A percentile compares a stretch with the other conserved stretches of the same genome.
phyloP scores from a whole-genome alignment of 192 early-diverging fungal species.

The Backusella mclennaniae region DNA sequence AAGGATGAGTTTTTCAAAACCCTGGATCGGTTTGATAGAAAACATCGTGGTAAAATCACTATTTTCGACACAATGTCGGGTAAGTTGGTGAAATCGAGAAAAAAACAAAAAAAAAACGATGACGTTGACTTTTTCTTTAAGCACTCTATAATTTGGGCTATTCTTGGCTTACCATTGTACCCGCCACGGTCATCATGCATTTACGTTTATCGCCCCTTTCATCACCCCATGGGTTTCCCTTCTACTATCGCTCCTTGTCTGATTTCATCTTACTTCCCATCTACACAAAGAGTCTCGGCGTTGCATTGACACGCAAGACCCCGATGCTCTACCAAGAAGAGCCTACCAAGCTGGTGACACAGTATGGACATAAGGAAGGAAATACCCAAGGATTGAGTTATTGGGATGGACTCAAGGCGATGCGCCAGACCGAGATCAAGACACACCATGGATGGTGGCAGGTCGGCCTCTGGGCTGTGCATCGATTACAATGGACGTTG shows the following conservation, averaged over 20 bases:
- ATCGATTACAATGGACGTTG: slow-evolving; percentile 29
- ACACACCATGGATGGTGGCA: slow-evolving; percentile 25
- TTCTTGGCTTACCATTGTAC: slow-evolving; percentile 25
- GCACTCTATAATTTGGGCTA: slow-evolving; percentile 34
- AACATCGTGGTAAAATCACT: slow-evolving; percentile 23
- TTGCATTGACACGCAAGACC: slow-evolving; percentile 11
- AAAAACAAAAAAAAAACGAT: neutral
- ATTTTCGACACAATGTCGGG: slow-evolving; percentile 31
- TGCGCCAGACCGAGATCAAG: slow-evolving; percentile 9
- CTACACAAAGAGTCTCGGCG: slow-evolving; percentile 25
- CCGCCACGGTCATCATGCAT: slow-evolving; percentile 28
- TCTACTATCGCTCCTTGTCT: slow-evolving; percentile 31
- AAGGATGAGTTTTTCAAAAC: neutral
- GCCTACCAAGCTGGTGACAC: neutral
- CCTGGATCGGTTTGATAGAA: slow-evolving; percentile 25
- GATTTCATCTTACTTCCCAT: slow-evolving; percentile 37
- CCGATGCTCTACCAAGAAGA: slow-evolving; percentile 20
- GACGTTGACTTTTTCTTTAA: neutral
- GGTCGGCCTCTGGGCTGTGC: slow-evolving; percentile 10
- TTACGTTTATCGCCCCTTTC: slow-evolving; percentile 30
- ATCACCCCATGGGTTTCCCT: slow-evolving; percentile 33
- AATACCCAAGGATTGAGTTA: slow-evolving; percentile 23
- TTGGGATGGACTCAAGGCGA: slow-evolving; percentile 29
- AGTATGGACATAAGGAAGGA: slow-evolving; percentile 12
- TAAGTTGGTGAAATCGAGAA: slow-evolving; percentile 7